phyloP scores from a whole-genome alignment of 2,329 filamentous ascomycete genomes.

The Paecilomyces formosus region DNA sequence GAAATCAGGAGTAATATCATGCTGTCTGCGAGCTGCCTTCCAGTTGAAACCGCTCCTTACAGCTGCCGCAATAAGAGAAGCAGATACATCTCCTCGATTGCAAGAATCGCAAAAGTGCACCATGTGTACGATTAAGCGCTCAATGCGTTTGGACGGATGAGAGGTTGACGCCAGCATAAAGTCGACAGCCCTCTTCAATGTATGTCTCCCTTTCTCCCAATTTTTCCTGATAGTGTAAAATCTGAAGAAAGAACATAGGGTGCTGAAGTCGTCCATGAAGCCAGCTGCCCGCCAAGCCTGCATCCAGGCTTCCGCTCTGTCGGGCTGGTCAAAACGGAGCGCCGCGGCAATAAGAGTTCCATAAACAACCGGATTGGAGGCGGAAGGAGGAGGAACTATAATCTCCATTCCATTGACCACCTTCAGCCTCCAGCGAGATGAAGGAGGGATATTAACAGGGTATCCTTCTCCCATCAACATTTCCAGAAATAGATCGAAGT shows the following conservation, averaged over 20 bases:
- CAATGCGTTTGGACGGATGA: slow-evolving; percentile 17
- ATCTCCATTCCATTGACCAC: slow-evolving; percentile 30
- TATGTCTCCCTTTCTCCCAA: slow-evolving; percentile 27
- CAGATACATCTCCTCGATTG: slow-evolving; percentile 18
- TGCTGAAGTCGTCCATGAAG: slow-evolving; percentile 28
- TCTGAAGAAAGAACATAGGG: slow-evolving; percentile 29
- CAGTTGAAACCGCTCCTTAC: slow-evolving; percentile 29
- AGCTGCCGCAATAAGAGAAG: slow-evolving; percentile 26
- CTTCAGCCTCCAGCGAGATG: slow-evolving; percentile 16
- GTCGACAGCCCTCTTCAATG: slow-evolving; percentile 25
- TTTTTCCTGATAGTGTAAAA: slow-evolving; percentile 29
- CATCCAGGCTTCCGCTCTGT: slow-evolving; percentile 34
- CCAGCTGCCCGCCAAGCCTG: slow-evolving; percentile 25
- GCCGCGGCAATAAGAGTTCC: slow-evolving; percentile 28
- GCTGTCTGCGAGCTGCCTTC: slow-evolving; percentile 15
- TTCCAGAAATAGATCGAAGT: slow-evolving; percentile 33
- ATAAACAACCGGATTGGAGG: slow-evolving; percentile 25
- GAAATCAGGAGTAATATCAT: slow-evolving; percentile 16
- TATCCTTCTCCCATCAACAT: slow-evolving; percentile 28
- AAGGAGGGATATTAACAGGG: slow-evolving; percentile 23
- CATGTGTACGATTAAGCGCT: slow-evolving; percentile 32
- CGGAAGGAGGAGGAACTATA: slow-evolving; percentile 26
- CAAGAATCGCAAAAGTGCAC: slow-evolving; percentile 31
- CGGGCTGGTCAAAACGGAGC: slow-evolving; percentile 33
- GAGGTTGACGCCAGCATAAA: slow-evolving; percentile 29